phyloP scores from a whole-genome alignment of 2,329 filamentous ascomycete species.

The Hypoxylon sp. region DNA sequence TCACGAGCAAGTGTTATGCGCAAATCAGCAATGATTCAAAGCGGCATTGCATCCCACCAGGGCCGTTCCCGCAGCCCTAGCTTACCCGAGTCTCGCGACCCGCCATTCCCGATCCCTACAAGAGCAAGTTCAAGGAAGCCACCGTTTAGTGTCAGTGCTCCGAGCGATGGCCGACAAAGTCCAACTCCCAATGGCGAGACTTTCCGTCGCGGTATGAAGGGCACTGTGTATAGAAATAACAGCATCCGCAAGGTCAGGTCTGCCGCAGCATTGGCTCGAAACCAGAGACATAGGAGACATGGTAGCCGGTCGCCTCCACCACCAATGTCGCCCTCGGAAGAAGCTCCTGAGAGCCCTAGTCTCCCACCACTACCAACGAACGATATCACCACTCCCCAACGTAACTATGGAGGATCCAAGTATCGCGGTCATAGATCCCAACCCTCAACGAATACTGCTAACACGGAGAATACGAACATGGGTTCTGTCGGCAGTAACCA shows the following conservation, averaged over 20 bases:
- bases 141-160: conserved; percentile 74
- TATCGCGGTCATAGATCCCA: conserved; percentile 69
- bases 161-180: conserved; percentile 81
- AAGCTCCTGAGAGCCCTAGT: conserved; percentile 77
- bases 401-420: conserved; percentile 59
- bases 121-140: conserved; percentile 88
- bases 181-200: conserved; percentile 73
- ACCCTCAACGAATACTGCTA: conserved; percentile 71
- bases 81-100: conserved; percentile 71
- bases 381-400: conserved; percentile 75
- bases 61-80: conserved; percentile 76
- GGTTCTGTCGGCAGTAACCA: conserved; percentile 71
- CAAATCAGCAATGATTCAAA: conserved; percentile 85
- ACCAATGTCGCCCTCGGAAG: conserved; percentile 76
- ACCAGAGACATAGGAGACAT: conserved; percentile 65
- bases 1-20: conserved; percentile 76
- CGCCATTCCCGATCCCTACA: conserved; percentile 93
- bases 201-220: conserved; percentile 67
- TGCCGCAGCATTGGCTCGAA: conserved; percentile 77
- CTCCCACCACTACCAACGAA: conserved; percentile 82
- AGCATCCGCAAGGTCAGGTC: conserved; percentile 89
- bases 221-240: conserved; percentile 67
- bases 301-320: conserved; percentile 75
- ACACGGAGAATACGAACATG: conserved; percentile 61
- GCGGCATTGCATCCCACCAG: conserved; percentile 78